These are phyloP conservation scores for Huntiella abstrusa DNA, from an alignment of 2,329 filamentous ascomycete genomes.

Conservation along the genomic window DNA sequence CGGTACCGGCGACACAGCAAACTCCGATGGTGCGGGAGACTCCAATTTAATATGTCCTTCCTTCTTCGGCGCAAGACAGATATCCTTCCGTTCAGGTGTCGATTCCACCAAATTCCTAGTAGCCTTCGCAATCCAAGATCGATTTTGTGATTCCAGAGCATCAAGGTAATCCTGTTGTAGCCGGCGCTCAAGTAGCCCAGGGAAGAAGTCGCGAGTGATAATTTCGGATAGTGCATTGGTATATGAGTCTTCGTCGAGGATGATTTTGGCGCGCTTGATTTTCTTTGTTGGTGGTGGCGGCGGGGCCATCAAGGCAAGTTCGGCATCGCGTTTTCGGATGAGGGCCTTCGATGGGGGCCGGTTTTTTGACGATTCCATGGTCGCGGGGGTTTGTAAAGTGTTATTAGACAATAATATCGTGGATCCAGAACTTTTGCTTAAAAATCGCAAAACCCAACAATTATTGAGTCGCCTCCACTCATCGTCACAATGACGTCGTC, in stretches of 20 bases:
- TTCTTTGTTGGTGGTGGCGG: constrained; percentile 71
- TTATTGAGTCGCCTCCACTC: too few relatives aligned
- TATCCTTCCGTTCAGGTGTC: constrained; percentile 27
- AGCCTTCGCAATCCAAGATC: constrained; percentile 70
- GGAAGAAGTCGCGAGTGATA: constrained; percentile 92
- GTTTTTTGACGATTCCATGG: too few relatives aligned
- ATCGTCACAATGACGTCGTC: too few relatives aligned
- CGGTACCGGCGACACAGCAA: neutral
- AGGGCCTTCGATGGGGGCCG: constrained; percentile 34
- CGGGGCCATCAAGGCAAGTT: constrained; percentile 58
- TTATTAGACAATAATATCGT: too few relatives aligned
- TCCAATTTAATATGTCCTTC: constrained; percentile 17
- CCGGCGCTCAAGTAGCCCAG: constrained; percentile 68
- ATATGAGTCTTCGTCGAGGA: constrained; percentile 88
- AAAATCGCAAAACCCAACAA: too few relatives aligned
- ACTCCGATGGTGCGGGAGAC: constrained; percentile 36
- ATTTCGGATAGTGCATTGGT: constrained; percentile 81
- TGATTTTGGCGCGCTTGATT: constrained; percentile 73
- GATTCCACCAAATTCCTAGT: constrained; percentile 55
- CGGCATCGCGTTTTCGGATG: constrained; percentile 47
- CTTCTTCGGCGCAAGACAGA: neutral
- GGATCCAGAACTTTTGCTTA: too few relatives aligned
- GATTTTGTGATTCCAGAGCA: constrained; percentile 70
- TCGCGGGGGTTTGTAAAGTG: too few relatives aligned
- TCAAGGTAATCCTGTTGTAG: constrained; percentile 84